Base-by-base conservation (phyloP, 345 rosid genomes). In the Hibiscus syriacus region DNA sequence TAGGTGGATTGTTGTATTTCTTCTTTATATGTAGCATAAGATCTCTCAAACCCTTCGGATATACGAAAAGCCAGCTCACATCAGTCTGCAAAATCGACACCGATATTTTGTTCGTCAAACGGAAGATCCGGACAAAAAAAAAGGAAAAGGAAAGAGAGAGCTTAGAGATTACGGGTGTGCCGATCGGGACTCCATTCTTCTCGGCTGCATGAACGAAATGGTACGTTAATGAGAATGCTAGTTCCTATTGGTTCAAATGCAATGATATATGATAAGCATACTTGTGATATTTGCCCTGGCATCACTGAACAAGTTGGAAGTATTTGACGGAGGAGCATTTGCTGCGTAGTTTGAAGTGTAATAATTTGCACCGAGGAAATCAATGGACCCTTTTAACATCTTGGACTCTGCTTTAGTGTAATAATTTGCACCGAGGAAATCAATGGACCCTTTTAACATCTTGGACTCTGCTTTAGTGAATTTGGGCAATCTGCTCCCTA, bases 401-500 rank as follows among this genome's bases (percentile, higher is more conserved):
- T 71, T 58, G 3, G 87, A 74, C 66, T 90, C 68, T 6, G 73
- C 73, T 73, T 78, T 38, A 1, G 87, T 84, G 67, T 80, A 84
- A 63, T 78, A 82, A 73, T 84, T 80, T 17, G 77, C 39, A 2
- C 83, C 84, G 32, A 84, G 23, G 29, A 78, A 84, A 71, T 84
- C 86, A 0, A 79, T 39, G 2, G 91, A 85, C 2, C 88, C 83
- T 65, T 74, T 82, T 2, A 85, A 65, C 77, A 72, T 45, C 52
- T 71, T 58, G 3, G 87, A 74, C 66, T 90, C 68, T 6, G 73
- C 73, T 73, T 78, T 38, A 1, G 87, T 84, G 64, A 90, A 87
- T 52, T 73, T 82, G 3, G 92, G 91, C 68, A 90, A 60, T 50
- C 90, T 25, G 27, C 72, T 68, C 27, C 92, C 92, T 0, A 83